Evolutionary conservation across 495 filamentous ascomycete genomes (phyloP), one percentile per base, ranked within the genome.

Genomic region (Penicillium macrosclerotiorum): DNA sequence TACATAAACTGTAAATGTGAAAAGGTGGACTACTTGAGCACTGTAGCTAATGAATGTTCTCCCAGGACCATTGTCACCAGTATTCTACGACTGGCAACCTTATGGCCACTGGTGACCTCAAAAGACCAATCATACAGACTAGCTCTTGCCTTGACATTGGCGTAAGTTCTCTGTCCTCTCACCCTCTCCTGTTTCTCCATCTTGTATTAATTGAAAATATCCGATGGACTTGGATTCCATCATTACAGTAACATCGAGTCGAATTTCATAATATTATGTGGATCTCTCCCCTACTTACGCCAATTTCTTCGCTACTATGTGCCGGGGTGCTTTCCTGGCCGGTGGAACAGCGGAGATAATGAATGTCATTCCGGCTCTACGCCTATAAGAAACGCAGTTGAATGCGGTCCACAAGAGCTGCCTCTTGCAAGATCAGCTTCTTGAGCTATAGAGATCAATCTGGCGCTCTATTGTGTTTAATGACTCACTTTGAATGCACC

Each of bases 31-130:
- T n/a, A n/a, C 9, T 17, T 19, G 30, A 11, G 8, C 30, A 27
- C 17, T 4, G 16, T 32, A 4, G 16, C 22, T 6, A 5, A 37
- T 19, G 29, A 9, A 42, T 41, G n/a, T 3, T 25, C 5, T 30
- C 34, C 16, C 24, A 51, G 47, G 5, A 49, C 47, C 25, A 38
- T 34, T 6, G 12, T 51, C 13, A 51, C 41, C 2, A 51, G 47
- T 20, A 51, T 51, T n/a, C 27, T 51, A n/a, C 40, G 47, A 16
- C 17, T 51, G 17, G 47, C 47, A 17, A 51, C 47, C 4, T 11
- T 51, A 39, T 51, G 47, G 40, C 45, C 47, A 16, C 13, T 45
- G 13, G 47, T 51, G 2, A 51, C 34, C 18, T 44, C 47, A 14
- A 6, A 5, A 13, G 47, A 51, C 35, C 3, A 31, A 11, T 41